Evolutionary conservation across 2,329 filamentous ascomycete species (phyloP), one percentile per base, ranked within the genome.

Genomic region (Colletotrichum sp.): DNA sequence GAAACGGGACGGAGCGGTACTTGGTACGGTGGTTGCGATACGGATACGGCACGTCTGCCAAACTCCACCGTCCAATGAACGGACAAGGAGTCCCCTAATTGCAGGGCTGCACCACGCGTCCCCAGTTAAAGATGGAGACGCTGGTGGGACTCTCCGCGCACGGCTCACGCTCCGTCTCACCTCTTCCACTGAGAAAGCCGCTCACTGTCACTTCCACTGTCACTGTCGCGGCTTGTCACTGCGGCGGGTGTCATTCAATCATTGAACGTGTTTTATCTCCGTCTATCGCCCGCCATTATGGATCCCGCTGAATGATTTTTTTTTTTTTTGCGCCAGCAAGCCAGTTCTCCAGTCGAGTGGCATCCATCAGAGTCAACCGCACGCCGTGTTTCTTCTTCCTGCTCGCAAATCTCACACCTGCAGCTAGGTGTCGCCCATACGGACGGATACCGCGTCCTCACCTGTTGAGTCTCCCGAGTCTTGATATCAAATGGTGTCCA

Each of bases 71-170:
- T 52, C 44, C n/a, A 52, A 52, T 52, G n/a, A 52, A 52, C 44
- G n/a, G 44, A 52, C 44, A 52, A 8, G 44, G n/a, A 22, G 61
- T 71, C 71, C 66, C 66, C 66, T 70, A 19, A 65, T 61, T 59
- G 65, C 71, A 73, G 39, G 71, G 71, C 71, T 73, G 65, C 63
- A 72, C 70, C 65, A 52, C 67, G n/a, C 32, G 57, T 57, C 71
- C 69, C 71, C 65, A 44, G 63, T 57, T 34, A 34, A 61, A 59
- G 36, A 64, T 65, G 36, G 69, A 57, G 67, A 30, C 22, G 34
- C 30, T 34, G 59, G 59, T 62, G 59, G 59, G 59, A 25, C 59
- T 34, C 32, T 8, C n/a, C n/a, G 16, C 57, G 68, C 71, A 55
- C 65, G 65, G 57, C 49, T 69, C 65, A 30, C 55, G 22, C 34